Conservation (phyloP, 164 flowering plant species). For the Kingdonia uniflora region DNA sequence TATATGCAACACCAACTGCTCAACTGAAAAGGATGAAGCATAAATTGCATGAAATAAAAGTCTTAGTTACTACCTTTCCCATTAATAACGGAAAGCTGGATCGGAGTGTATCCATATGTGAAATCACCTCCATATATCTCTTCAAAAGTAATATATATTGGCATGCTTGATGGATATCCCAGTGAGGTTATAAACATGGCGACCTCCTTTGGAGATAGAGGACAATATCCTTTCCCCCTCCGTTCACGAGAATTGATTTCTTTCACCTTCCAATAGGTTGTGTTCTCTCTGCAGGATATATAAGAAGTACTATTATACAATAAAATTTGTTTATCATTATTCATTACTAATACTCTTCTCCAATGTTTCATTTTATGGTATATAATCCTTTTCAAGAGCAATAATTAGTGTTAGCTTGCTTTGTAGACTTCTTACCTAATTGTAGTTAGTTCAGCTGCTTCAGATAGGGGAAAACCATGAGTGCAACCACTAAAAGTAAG, state of each 20-base stretch:
- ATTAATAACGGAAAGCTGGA: constrained; percentile 68
- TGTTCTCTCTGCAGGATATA: constrained; percentile 50
- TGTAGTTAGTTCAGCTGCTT: constrained; percentile 71
- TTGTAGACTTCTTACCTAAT: constrained; percentile 46
- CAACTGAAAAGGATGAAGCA: no score
- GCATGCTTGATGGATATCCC: constrained; percentile 77
- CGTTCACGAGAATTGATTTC: constrained; percentile 71
- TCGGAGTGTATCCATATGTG: constrained; percentile 52
- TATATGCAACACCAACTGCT: no score
- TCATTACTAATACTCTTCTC: no score
- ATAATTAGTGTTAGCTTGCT: not conserved
- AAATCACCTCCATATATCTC: constrained; percentile 91
- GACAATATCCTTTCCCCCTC: constrained; percentile 82
- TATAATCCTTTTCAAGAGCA: no score
- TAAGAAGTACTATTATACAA: not conserved
- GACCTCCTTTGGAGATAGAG: constrained; percentile 91
- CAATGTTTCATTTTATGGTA: no score
- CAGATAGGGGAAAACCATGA: constrained; percentile 62
- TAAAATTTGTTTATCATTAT: no score
- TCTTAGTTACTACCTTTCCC: constrained; percentile 59
- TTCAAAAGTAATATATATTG: constrained; percentile 92
- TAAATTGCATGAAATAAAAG: no score
- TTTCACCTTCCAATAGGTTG: constrained; percentile 83
- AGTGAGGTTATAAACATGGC: constrained; percentile 74
- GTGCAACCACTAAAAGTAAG: constrained; percentile 99